Evolutionary conservation across 1,284 basidiomycete species (phyloP).

Genomic region (Peniophora sp.): DNA sequence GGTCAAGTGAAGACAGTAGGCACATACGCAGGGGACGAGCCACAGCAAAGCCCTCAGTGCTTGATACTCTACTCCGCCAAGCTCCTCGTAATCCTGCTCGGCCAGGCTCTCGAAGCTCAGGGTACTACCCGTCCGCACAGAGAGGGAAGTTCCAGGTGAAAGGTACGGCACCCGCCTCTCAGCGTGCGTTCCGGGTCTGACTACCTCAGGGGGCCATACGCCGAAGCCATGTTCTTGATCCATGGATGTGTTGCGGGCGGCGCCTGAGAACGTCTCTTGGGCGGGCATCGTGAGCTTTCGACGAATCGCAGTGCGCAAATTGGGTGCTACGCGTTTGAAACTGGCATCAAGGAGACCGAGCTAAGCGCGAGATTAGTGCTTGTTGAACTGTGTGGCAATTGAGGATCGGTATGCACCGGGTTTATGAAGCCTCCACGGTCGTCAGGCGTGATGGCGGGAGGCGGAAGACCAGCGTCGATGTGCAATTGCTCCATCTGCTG

Average conservation of each 20-base stretch:
- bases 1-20: neutral
- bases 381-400: slow-evolving; percentile 4
- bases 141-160: slow-evolving; percentile 63
- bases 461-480: neutral
- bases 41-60: slow-evolving; percentile 77
- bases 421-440: neutral
- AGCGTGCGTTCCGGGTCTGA: neutral
- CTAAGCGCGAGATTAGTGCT: slow-evolving; percentile 8
- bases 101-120: slow-evolving; percentile 75
- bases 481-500: neutral
- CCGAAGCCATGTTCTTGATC: slow-evolving; percentile 24
- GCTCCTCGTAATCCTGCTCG: slow-evolving; percentile 80
- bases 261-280: slow-evolving; percentile 77
- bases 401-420: neutral
- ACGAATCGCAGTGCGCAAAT: slow-evolving; percentile 40
- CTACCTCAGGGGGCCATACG: neutral
- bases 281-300: slow-evolving; percentile 68
- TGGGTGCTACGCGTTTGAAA: slow-evolving; percentile 50
- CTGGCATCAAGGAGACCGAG: slow-evolving; percentile 64
- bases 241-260: slow-evolving; percentile 65
- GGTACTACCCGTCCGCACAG: slow-evolving; percentile 70
- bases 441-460: neutral
- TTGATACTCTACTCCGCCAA: slow-evolving; percentile 92
- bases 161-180: slow-evolving; percentile 70
- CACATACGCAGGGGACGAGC: slow-evolving; percentile 23